A percentile compares a stretch with the other conserved stretches of the same genome.
These are phyloP conservation scores for Diaporthe nobilis DNA, from an alignment of 2,329 filamentous ascomycete genomes.

Conservation along the genomic window DNA sequence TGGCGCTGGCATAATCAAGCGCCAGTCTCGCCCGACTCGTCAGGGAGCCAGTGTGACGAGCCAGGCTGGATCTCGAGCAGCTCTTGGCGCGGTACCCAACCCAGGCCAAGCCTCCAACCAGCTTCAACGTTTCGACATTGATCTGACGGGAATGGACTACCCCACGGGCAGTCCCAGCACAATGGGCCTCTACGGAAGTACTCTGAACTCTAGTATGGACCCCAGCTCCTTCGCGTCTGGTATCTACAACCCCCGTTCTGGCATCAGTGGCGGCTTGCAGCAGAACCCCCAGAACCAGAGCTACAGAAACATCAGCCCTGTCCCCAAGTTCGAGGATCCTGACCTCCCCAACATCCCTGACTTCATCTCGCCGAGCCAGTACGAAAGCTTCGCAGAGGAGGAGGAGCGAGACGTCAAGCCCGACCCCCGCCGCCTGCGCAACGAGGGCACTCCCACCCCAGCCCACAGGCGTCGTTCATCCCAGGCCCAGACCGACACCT, in stretches of 20 bases:
- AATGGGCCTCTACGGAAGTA: not conserved
- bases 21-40: not conserved
- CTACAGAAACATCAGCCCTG: not conserved
- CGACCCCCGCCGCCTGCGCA: not conserved
- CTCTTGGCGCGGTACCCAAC: not conserved
- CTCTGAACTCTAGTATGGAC: not conserved
- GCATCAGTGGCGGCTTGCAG: not conserved
- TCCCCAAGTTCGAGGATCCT: slow-evolving; percentile 9
- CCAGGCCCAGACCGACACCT: not conserved
- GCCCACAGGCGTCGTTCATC: not conserved
- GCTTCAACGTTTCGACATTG: not conserved
- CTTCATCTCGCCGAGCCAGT: not conserved
- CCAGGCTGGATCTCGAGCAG: not conserved
- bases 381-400: not conserved
- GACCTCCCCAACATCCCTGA: not conserved
- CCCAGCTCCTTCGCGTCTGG: not conserved
- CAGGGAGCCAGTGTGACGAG: not conserved
- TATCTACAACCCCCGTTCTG: not conserved
- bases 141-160: not conserved
- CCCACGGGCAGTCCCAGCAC: not conserved
- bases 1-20: not conserved
- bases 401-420: not conserved
- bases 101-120: not conserved
- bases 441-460: not conserved
- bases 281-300: not conserved